These are phyloP conservation scores for Aureobasidium sp. DNA, from an alignment of 2,329 filamentous ascomycete genomes.

Conservation along the genomic window DNA sequence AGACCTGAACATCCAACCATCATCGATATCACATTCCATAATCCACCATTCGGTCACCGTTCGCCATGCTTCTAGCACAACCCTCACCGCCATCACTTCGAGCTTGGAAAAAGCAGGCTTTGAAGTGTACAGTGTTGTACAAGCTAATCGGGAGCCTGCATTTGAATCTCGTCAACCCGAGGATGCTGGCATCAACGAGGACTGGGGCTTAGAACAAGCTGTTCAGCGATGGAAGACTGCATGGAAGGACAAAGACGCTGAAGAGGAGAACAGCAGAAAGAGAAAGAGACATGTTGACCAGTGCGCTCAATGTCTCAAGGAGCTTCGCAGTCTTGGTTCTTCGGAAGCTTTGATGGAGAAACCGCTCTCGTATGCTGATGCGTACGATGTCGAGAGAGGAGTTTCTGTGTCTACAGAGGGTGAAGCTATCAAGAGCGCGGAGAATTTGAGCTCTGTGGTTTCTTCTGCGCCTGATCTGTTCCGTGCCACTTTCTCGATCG, in stretches of 20 bases:
- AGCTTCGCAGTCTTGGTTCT: neutral
- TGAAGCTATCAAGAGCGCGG: neutral
- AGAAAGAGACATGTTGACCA: slow-evolving; percentile 17
- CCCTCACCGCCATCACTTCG: slow-evolving; percentile 35
- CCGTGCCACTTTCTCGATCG: slow-evolving; percentile 43
- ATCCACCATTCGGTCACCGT: slow-evolving; percentile 63
- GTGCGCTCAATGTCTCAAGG: slow-evolving; percentile 17
- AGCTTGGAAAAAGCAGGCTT: slow-evolving; percentile 53
- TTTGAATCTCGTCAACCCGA: neutral
- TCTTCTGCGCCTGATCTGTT: neutral
- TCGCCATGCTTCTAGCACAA: slow-evolving; percentile 42
- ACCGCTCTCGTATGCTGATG: neutral
- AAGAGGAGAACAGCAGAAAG: slow-evolving; percentile 11
- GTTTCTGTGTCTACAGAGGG: neutral
- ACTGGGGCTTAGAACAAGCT: slow-evolving; percentile 18
- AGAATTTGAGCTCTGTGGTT: neutral
- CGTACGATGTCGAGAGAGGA: neutral
- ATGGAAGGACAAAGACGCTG: slow-evolving; percentile 6
- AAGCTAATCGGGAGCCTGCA: slow-evolving; percentile 14
- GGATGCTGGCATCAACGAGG: neutral
- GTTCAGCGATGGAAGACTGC: slow-evolving; percentile 20
- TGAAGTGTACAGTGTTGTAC: slow-evolving; percentile 48
- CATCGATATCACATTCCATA: slow-evolving; percentile 61
- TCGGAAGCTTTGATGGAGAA: neutral
- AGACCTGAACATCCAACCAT: slow-evolving; percentile 41